phyloP scores from a whole-genome alignment of 2,329 filamentous ascomycete species.

The Coniochaeta pulveracea region DNA sequence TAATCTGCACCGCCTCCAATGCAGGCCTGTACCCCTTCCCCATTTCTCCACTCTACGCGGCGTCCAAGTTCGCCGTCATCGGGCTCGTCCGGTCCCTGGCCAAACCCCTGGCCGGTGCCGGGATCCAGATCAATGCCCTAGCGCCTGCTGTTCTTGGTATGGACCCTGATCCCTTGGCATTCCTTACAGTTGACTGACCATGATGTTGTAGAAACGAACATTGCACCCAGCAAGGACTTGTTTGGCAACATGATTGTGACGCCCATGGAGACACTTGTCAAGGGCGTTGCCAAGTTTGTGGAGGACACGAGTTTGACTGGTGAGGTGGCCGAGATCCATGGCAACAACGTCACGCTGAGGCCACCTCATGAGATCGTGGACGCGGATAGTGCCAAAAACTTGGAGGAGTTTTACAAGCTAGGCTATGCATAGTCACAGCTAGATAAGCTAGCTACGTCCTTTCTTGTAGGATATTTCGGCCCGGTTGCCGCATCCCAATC shows the following conservation, averaged over 20 bases:
- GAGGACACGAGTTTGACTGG: conserved; percentile 27
- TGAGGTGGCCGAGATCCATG: conserved; percentile 38
- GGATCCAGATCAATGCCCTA: conserved; percentile 38
- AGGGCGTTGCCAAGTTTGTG: conserved; percentile 29
- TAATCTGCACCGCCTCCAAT: conserved; percentile 42
- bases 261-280: conserved; percentile 34
- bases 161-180: neutral
- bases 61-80: conserved; percentile 35
- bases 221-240: conserved; percentile 28
- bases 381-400: conserved; percentile 31
- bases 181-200: neutral
- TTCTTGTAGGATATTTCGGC: too few relatives aligned
- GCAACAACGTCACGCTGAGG: conserved; percentile 33
- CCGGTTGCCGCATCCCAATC: too few relatives aligned
- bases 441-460: too few relatives aligned
- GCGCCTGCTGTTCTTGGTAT: conserved; percentile 38
- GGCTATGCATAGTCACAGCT: conserved; percentile 24
- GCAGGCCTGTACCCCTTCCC: conserved; percentile 40
- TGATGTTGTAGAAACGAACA: conserved; percentile 27
- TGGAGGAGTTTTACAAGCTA: conserved; percentile 33
- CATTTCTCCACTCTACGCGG: conserved; percentile 35
- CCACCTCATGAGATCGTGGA: conserved; percentile 33
- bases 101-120: conserved; percentile 21
- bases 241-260: conserved; percentile 38
- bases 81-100: conserved; percentile 36